Conservation (phyloP, 345 rosid genomes). For the Cochlearia excelsa region DNA sequence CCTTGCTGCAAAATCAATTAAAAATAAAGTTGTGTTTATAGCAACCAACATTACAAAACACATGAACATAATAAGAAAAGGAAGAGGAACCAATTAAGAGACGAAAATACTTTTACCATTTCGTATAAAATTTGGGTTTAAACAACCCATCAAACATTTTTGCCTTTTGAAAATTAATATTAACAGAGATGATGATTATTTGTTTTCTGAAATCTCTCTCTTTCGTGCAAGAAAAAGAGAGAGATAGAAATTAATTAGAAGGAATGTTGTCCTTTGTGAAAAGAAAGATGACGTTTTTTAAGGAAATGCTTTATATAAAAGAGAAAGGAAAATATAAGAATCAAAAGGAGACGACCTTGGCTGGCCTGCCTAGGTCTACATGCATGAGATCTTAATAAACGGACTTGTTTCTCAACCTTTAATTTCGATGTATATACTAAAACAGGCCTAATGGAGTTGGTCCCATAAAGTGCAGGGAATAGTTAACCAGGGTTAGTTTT, state of each 20-base stretch:
- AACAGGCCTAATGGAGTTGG: neutral
- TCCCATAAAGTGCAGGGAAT: neutral
- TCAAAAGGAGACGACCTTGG: conserved; percentile 27
- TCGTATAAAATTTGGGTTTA: conserved; percentile 35
- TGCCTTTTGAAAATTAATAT: neutral
- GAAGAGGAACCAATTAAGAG: neutral
- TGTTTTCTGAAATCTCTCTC: conserved; percentile 31
- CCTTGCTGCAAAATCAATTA: conserved; percentile 44
- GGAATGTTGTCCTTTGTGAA: conserved; percentile 26
- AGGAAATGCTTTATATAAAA: conserved; percentile 18
- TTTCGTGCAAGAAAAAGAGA: conserved; percentile 35
- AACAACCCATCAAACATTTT: conserved; percentile 27
- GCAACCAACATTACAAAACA: neutral
- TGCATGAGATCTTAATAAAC: conserved; percentile 35
- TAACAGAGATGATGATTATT: neutral
- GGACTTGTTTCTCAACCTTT: conserved; percentile 21
- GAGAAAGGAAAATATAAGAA: neutral
- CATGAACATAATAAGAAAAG: neutral
- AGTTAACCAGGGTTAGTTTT: too few relatives aligned
- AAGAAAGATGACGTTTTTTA: conserved; percentile 9
- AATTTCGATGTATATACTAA: conserved; percentile 10
- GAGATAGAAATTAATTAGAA: conserved; percentile 17
- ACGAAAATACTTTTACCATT: conserved; percentile 21
- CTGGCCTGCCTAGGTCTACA: conserved; percentile 21
- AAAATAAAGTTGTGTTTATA: neutral